Base-by-base conservation (phyloP, 2,329 filamentous ascomycete genomes). In the Diplocarpon rosae region DNA sequence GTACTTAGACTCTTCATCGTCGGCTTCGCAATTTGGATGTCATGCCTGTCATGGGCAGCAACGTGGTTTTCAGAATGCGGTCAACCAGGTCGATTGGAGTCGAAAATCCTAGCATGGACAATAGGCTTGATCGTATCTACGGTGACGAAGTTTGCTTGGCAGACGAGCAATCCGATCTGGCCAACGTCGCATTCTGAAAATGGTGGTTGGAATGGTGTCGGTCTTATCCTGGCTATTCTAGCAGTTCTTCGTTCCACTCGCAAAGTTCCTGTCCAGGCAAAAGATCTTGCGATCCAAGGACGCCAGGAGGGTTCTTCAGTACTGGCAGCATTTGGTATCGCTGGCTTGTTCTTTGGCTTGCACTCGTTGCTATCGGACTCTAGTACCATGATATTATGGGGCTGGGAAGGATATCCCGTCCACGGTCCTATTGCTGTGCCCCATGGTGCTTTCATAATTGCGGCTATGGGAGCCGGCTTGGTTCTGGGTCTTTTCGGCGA, bases 301-400 rank as follows among this genome's bases (percentile, higher is more conserved):
- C 71, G 69, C 48, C 74, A 77, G 46, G 78, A 71, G 47, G 80
- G 84, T 1, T 89, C 85, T 13, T 73, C 80, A 0, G 53, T 82
- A 6, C 69, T 94, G 35, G 78, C 87, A 27, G 84, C 80, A 9
- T 65, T 92, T 39, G 87, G 92, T 47, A 65, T 96, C 44, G 88
- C 78, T 17, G 90, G 88, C 27, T 65, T 95, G 7, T 73, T 95
- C 59, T 98, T 98, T 59, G 85, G 76, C 5, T 72, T 96, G 59
- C 92, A 96, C 62, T 95, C 89, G 1, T 71, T 98, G 9, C 74
- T 98, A 10, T 95, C 92, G 0, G 92, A 98, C 62, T 94, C 89
- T 0, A 96, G 92, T 68, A 98, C 92, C 43, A 96, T 98, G 88
- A 95, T 96, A 46, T 73, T 89, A 13, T 98, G 92, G 92, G 87